Conservation (phyloP, 1,139 yeast genomes). For the Blastobotrys ciferrii region DNA sequence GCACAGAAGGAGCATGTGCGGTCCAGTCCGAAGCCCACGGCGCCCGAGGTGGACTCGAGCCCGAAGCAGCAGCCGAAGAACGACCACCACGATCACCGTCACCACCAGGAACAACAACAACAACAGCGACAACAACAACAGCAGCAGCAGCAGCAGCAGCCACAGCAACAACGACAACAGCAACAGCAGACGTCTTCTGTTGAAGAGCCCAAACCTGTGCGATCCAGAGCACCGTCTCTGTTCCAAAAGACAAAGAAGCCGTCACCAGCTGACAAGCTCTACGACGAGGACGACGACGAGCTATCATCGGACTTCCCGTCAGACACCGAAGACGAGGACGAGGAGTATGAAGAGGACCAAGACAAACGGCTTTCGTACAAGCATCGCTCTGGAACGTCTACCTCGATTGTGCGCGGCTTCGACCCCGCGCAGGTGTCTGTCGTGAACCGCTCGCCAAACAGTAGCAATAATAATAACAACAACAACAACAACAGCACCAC, state of each 20-base stretch:
- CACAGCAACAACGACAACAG: background rate
- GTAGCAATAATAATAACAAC: constrained; percentile 10
- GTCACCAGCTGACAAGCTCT: constrained; percentile 4
- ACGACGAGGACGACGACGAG: constrained; percentile 20
- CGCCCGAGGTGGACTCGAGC: no score
- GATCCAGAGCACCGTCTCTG: constrained; percentile 14
- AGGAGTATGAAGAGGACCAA: constrained; percentile 14
- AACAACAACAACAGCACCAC: background rate
- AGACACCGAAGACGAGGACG: constrained; percentile 20
- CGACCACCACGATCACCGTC: constrained; percentile 10
- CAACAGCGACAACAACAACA: constrained; percentile 7
- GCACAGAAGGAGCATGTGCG: no score
- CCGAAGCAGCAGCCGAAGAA: background rate
- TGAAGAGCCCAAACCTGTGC: background rate
- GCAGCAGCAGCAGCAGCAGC: constrained; percentile 1
- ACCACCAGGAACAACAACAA: constrained; percentile 14
- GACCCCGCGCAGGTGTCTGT: constrained; percentile 42
- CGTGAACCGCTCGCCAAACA: constrained; percentile 24
- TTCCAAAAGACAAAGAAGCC: constrained; percentile 12
- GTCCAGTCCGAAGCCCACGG: no score
- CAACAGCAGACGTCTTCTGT: background rate
- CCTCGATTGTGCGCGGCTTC: constrained; percentile 48
- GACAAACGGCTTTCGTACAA: constrained; percentile 13
- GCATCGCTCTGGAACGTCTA: constrained; percentile 36
- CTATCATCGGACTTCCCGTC: constrained; percentile 18